phyloP scores from a whole-genome alignment of 805 yeast genomes.

The Wickerhamomyces chaumierensis region DNA sequence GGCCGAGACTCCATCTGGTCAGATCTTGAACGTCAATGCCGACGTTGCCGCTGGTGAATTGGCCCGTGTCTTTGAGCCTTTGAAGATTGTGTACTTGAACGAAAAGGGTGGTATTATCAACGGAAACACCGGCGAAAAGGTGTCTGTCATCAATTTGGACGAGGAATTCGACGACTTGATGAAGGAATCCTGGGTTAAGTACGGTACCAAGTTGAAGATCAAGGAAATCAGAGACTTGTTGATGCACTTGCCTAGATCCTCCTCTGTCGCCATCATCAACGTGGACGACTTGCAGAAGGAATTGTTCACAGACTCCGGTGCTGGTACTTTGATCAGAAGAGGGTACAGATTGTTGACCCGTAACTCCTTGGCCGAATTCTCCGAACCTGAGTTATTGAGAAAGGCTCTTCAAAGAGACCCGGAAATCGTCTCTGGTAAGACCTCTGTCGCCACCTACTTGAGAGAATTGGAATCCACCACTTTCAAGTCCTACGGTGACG shows the following conservation, averaged over 20 bases:
- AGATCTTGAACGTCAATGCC: constrained; percentile 93
- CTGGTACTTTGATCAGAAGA: constrained; percentile 96
- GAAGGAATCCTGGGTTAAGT: constrained; percentile 96
- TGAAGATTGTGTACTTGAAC: constrained; percentile 89
- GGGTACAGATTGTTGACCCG: constrained; percentile 82
- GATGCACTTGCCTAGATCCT: constrained; percentile 90
- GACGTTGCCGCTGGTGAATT: constrained; percentile 98
- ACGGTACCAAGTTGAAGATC: constrained; percentile 95
- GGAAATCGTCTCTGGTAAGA: constrained; percentile 56
- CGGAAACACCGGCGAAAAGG: constrained; percentile 84
- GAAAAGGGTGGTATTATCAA: constrained; percentile 97
- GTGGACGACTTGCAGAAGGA: constrained; percentile 94
- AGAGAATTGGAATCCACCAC: constrained; percentile 48
- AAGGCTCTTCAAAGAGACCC: constrained; percentile 67
- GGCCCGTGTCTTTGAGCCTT: constrained; percentile 93
- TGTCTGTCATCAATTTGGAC: constrained; percentile 84
- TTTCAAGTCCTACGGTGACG: constrained; percentile 85
- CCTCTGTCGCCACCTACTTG: constrained; percentile 74
- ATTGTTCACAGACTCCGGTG: constrained; percentile 96
- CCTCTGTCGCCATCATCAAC: constrained; percentile 94
- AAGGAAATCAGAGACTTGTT: constrained; percentile 92
- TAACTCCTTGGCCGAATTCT: constrained; percentile 56
- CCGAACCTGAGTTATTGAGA: constrained; percentile 66
- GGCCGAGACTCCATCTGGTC: constrained; percentile 96
- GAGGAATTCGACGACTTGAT: constrained; percentile 88